Evolutionary conservation across 2,329 filamentous ascomycete species (phyloP).

Genomic region (Aspergillus sclerotialis): DNA sequence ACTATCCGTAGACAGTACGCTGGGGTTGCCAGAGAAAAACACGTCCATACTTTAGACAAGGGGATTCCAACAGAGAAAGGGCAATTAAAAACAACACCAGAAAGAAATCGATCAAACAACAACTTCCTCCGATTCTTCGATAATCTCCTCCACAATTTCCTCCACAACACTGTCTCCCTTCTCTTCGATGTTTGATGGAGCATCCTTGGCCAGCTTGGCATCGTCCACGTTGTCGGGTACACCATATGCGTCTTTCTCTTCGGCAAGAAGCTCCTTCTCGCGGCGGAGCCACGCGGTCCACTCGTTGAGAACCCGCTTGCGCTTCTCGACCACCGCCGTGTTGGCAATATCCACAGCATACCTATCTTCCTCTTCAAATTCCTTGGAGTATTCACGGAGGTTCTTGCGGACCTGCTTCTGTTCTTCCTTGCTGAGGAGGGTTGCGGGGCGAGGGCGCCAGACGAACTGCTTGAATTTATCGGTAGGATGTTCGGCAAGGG

Average conservation of each 20-base stretch:
- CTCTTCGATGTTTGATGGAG: conserved; percentile 51
- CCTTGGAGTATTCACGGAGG: conserved; percentile 88
- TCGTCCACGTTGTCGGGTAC: conserved; percentile 60
- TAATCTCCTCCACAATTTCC: conserved; percentile 78
- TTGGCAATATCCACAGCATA: conserved; percentile 92
- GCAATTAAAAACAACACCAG: conserved; percentile 22
- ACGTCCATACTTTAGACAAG: no score
- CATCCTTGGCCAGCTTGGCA: conserved; percentile 43
- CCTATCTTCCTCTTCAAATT: conserved; percentile 91
- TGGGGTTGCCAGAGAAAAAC: no score
- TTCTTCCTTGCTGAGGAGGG: conserved; percentile 92
- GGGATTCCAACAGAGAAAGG: conserved; percentile 8
- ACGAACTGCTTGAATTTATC: conserved; percentile 98
- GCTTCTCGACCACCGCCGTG: conserved; percentile 82
- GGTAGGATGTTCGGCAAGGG: conserved; percentile 80
- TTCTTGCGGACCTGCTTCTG: conserved; percentile 98
- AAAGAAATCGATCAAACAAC: conserved; percentile 33
- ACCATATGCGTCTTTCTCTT: conserved; percentile 63
- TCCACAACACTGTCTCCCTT: conserved; percentile 75
- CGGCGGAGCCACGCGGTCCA: conserved; percentile 79
- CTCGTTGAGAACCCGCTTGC: conserved; percentile 74
- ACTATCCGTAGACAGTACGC: no score
- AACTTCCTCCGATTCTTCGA: conserved; percentile 77
- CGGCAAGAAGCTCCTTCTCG: conserved; percentile 63
- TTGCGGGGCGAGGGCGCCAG: conserved; percentile 86